Base-by-base conservation (phyloP, 75 land plant genomes). In the Pinus albicaulis region DNA sequence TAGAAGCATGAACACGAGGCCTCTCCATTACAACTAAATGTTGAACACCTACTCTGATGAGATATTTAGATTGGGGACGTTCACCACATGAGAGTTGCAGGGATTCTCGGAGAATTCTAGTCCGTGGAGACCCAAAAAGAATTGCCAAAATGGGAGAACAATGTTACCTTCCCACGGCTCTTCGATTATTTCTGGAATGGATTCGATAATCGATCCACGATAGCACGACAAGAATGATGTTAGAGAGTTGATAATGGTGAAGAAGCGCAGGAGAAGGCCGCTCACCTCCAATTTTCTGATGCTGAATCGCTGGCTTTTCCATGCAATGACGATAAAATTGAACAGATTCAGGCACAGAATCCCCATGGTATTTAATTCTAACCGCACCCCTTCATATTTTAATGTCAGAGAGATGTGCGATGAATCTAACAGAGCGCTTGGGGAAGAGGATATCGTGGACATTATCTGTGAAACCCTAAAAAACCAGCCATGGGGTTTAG, bases 281-380 rank as follows among this genome's bases (percentile, higher is more conserved):
- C 3, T n/a, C 41, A 28, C 17, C 24, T 68, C 19, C 71, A 68
- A 41, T 5, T 68, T 44, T 68, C 48, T 68, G 34, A 68, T 68
- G 71, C 71, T 68, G 71, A 68, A 38, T 68, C 71, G 71, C 41
- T 68, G 52, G 23, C 71, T 68, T 38, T 31, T 64, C 34, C 34
- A 34, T 28, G 53, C 48, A 68, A 22, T 14, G 48, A 13, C 52
- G 23, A 68, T 23, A 53, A 68, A 20, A 68, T 68, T 68, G 48
- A 68, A 36, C 41, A 64, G 48, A 38, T n/a, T 41, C 44, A 68
- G 23, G 23, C 48, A 41, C 71, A 38, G n/a, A 38, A 41, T 11
- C 71, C n/a, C 38, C 71, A 41, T 68, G 71, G 71, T 68, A 41
- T 68, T 53, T 68, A 38, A 3, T 20, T n/a, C 41, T 11, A 68